Evolutionary conservation across 1,284 basidiomycete species (phyloP), one percentile per base, ranked within the genome.

Genomic region (Crucibulum cyathiforme): DNA sequence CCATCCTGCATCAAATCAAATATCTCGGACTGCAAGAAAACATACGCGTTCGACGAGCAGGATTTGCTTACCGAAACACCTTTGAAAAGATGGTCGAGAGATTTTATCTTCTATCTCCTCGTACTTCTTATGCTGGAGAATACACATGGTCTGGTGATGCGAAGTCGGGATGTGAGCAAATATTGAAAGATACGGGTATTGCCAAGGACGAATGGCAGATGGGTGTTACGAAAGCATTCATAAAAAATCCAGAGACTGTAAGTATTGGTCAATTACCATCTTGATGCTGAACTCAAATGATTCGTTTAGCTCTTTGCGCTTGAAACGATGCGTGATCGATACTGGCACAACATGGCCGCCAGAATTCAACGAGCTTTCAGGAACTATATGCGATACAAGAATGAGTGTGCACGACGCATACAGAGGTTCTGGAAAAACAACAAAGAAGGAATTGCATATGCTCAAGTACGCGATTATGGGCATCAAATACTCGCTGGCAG

Each of bases 321-420:
- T 57, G 97, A 99, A 80, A 96, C 95, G 19, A 98, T 99, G 95
- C 90, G 97, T 56, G 98, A 99, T 74, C 89, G 93, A 59, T 99
- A 99, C 79, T 99, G 98, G 98, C 98, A 99, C 78, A 98, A 98
- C 74, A 99, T 99, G 97, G 97, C 97, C 0, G 89, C 81, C 45
- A 91, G 97, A 53, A 99, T 99, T 57, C 98, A 99, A 77, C 90
- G 97, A 41, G 96, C 96, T 5, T 99, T 91, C 88, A 86, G 97
- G 61, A 97, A 98, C 73, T 98, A 97, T 74, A 86, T 97, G 82
- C 88, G 97, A 19, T 95, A 98, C 80, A 95, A 95, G 78, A 87
- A 96, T 66, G 98, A 98, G 73, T 97, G 95, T 67, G 98, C 98
- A 8, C 87, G 87, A 49, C 91, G 96, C 62, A 99, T 99, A 62